Conservation (phyloP, 1,284 basidiomycete genomes). For the Inonotus obliquus region DNA sequence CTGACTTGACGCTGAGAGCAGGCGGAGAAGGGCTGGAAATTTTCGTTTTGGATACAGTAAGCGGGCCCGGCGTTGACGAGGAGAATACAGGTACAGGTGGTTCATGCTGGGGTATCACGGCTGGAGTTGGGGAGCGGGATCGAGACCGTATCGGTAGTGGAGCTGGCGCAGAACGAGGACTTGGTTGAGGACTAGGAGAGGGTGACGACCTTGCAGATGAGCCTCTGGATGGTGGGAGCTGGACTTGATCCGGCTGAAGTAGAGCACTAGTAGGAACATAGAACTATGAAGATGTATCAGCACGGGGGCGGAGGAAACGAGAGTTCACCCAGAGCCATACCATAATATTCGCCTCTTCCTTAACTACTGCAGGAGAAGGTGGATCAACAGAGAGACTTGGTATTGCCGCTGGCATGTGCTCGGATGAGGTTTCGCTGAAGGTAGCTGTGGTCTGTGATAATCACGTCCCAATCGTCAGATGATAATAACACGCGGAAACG, state of each 20-base stretch:
- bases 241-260: constrained; percentile 7
- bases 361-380: not conserved
- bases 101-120: constrained; percentile 10
- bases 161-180: not conserved
- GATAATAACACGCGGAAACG: not conserved
- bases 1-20: not conserved
- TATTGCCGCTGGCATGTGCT: not conserved
- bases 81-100: constrained; percentile 15
- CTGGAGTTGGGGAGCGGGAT: constrained; percentile 13
- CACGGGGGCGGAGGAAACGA: not conserved
- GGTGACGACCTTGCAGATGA: constrained; percentile 11
- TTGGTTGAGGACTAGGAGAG: constrained; percentile 1
- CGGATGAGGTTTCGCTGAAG: not conserved
- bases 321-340: not conserved
- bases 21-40: not conserved
- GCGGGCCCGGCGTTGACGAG: constrained; percentile 11
- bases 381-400: not conserved
- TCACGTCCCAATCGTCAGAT: not conserved
- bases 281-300: not conserved
- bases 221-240: constrained; percentile 1
- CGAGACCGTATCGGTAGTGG: constrained; percentile 4
- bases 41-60: not conserved
- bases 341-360: not conserved
- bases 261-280: not conserved
- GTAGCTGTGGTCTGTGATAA: not conserved